Evolutionary conservation across 1,284 basidiomycete species (phyloP), one percentile per base, ranked within the genome.

Genomic region (Fomitopsis pinicola): DNA sequence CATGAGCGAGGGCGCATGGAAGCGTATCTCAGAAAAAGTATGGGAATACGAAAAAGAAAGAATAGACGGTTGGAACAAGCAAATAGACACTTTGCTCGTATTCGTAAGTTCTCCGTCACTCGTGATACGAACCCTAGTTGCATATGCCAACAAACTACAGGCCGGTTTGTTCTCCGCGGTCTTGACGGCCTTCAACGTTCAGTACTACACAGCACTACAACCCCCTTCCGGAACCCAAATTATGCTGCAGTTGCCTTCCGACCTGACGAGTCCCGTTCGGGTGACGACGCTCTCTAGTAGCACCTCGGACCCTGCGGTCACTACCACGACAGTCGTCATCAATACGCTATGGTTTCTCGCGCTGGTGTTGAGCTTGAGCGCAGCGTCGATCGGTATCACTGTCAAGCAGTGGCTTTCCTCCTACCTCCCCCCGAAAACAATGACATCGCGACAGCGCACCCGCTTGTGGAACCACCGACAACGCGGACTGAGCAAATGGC

Each of bases 401-500:
- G 61, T 65, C 53, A 68, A 65, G 53, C 65, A 66, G 46, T 68
- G 67, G 67, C 59, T 68, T 5, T 55, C 60, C 10, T 54, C 58
- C 1, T 63, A 59, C 42, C 30, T 63, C 30, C 28, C 42, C 2
- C 46, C 42, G 9, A 19, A 60, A 2, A 54, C 55, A 5, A 40
- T 48, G 4, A 17, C 56, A 0, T 19, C 56, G 5, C 56, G 56
- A 14, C n/a, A 61, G 19, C 54, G 60, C 6, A 59, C 58, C 3
- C 55, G 60, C 14, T 50, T 65, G 9, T 55, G 60, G 36, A 59
- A 59, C 26, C 57, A 55, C n/a, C 60, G 64, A 2, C 44, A 35
- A 19, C 28, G 60, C 8, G 38, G 52, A 12, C 55, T 63, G 2
- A 26, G 42, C 3, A 15, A 36, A n/a, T 67, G 64, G 64, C 52